Evolutionary conservation across 768 basidiomycete genomes (phyloP).

Genomic region (Trametes cingulata): DNA sequence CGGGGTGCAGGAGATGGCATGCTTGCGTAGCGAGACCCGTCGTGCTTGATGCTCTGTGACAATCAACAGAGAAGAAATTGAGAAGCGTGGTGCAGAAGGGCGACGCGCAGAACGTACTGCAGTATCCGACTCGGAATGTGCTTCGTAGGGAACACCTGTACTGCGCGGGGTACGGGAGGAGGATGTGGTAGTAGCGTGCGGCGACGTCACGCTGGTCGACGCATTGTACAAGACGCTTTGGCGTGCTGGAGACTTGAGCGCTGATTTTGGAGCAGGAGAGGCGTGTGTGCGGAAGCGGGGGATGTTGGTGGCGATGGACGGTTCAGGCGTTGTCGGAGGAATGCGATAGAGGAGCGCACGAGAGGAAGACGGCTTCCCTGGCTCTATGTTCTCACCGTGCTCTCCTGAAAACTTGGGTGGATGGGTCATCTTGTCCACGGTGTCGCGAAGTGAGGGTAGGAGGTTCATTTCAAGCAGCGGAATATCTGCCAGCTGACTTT

Average conservation of each 20-base stretch:
- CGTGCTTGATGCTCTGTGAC: neutral
- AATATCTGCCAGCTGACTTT: slow-evolving; percentile 51
- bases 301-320: neutral
- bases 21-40: neutral
- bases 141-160: neutral
- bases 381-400: neutral
- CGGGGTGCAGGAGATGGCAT: neutral
- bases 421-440: slow-evolving; percentile 70
- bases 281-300: slow-evolving; percentile 1
- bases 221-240: neutral
- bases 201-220: neutral
- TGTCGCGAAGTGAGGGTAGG: slow-evolving; percentile 70
- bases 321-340: neutral
- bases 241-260: slow-evolving; percentile 1
- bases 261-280: slow-evolving; percentile 3
- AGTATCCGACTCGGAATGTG: neutral
- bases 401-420: slow-evolving; percentile 19
- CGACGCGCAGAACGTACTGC: neutral
- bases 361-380: neutral
- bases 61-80: too few relatives aligned
- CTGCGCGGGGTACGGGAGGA: neutral
- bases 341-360: neutral
- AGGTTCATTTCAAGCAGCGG: slow-evolving; percentile 65
- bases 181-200: neutral
- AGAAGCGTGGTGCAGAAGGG: neutral